These are phyloP conservation scores for Colletotrichum sp. DNA, from an alignment of 2,329 filamentous ascomycete species.

Conservation along the genomic window DNA sequence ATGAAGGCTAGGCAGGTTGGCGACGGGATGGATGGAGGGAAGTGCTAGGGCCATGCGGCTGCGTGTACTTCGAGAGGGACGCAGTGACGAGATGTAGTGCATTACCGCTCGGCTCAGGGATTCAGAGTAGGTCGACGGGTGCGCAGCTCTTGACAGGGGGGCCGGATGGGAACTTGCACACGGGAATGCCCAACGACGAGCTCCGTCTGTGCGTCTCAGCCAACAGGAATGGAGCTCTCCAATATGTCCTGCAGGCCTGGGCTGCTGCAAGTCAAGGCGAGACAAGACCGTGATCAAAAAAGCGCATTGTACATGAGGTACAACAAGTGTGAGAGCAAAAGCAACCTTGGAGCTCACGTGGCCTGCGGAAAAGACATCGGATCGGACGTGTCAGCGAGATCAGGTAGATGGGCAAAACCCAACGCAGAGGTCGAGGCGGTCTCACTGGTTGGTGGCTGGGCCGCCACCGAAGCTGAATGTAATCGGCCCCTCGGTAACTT, in stretches of 20 bases:
- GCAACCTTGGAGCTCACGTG: slow-evolving; percentile 13
- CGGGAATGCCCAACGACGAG: slow-evolving; percentile 13
- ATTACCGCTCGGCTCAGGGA: slow-evolving; percentile 17
- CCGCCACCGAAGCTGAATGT: slow-evolving; percentile 6
- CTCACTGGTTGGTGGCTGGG: neutral
- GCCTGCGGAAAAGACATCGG: slow-evolving; percentile 3
- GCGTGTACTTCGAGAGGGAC: slow-evolving; percentile 5
- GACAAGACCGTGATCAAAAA: slow-evolving; percentile 2
- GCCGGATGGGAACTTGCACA: slow-evolving; percentile 11
- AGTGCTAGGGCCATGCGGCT: slow-evolving; percentile 10
- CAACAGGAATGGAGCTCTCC: slow-evolving; percentile 19
- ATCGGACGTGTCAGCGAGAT: slow-evolving; percentile 14
- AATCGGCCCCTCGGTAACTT: neutral
- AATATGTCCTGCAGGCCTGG: slow-evolving; percentile 11
- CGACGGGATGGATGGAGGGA: neutral
- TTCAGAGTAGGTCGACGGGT: neutral
- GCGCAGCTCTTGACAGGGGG: neutral
- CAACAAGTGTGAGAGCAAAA: neutral
- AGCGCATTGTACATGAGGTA: neutral
- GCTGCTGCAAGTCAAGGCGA: slow-evolving; percentile 14
- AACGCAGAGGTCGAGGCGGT: neutral
- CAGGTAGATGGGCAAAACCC: slow-evolving; percentile 10
- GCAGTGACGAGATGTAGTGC: slow-evolving; percentile 16
- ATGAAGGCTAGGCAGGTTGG: slow-evolving; percentile 4
- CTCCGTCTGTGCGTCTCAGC: slow-evolving; percentile 18